phyloP scores from a whole-genome alignment of 768 basidiomycete genomes.

The Mycena capillaripes region DNA sequence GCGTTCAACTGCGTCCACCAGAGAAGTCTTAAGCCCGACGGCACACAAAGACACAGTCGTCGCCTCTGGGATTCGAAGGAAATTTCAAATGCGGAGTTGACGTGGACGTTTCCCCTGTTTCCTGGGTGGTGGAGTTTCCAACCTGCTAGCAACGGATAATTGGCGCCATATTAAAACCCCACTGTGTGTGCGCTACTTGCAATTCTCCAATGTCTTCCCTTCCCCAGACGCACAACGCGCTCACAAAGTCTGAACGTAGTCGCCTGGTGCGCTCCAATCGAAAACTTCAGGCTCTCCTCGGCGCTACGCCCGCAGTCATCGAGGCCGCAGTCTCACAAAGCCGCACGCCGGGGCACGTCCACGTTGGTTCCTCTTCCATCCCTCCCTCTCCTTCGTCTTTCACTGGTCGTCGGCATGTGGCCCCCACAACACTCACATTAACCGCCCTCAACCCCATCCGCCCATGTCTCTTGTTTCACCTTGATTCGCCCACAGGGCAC shows the following conservation, averaged over 20 bases:
- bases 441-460: not conserved
- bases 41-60: no score
- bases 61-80: no score
- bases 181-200: no score
- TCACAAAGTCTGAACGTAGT: slow-evolving; percentile 12
- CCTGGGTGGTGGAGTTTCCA: not conserved
- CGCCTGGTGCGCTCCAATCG: slow-evolving; percentile 29
- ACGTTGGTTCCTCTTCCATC: not conserved
- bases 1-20: no score
- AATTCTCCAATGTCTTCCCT: slow-evolving; percentile 1
- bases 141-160: not conserved
- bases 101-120: slow-evolving; percentile 1
- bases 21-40: no score
- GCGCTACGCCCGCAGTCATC: slow-evolving; percentile 25
- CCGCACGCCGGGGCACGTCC: no score
- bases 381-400: not conserved
- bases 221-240: slow-evolving; percentile 1
- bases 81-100: not conserved
- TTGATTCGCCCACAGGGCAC: not conserved
- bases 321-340: not conserved
- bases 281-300: slow-evolving; percentile 28
- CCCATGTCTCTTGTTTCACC: slow-evolving; percentile 10
- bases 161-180: not conserved
- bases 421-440: not conserved
- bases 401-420: not conserved